Base-by-base conservation (phyloP, 495 filamentous ascomycete species). In the Thermochaetoides thermophila region DNA sequence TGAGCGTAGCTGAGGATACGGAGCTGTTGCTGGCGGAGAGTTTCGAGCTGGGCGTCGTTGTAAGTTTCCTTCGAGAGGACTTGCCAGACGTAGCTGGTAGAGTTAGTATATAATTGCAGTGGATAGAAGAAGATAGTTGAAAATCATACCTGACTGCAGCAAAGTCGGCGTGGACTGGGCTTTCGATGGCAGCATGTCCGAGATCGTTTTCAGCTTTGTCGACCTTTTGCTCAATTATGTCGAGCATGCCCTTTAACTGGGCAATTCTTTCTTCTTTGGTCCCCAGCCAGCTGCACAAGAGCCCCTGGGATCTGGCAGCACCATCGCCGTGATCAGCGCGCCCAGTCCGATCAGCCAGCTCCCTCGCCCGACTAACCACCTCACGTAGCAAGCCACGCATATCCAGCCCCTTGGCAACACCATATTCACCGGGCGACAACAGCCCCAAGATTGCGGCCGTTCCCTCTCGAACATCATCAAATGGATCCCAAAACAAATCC, bases 241-340 rank as follows among this genome's bases (percentile, higher is more conserved):
- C 35, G 17, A 76, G 37, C 6, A 71, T 53, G 1, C 39, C 55
- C 15, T 63, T 55, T 1, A 71, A 55, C 10, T 76, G 54, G 4
- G 32, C 50, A 42, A 44, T 42, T 10, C 49, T 64, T 48, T 32
- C 53, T 45, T 43, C 52, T 35, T 60, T 53, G 52, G 52, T 59
- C 56, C 34, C 43, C 15, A 47, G 38, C 33, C 51, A 49, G 46
- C 57, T 44, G 46, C 58, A 59, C 29, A 72, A 38, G 46, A 84
- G 32, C 50, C 61, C 48, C 49, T 59, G 56, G 46, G 66, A 56
- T 39, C 81, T 71, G 29, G 81, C 84, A 34, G 82, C 74, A 8
- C 84, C 82, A 50, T 94, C 85, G 5, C 81, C 81, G 50, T 86
- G 79, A 43, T 91, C 83, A 19, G 84, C 85, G 19, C 85, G 68